Conservation (phyloP, 2,329 filamentous ascomycete genomes). For the Fusarium haematococcum region DNA sequence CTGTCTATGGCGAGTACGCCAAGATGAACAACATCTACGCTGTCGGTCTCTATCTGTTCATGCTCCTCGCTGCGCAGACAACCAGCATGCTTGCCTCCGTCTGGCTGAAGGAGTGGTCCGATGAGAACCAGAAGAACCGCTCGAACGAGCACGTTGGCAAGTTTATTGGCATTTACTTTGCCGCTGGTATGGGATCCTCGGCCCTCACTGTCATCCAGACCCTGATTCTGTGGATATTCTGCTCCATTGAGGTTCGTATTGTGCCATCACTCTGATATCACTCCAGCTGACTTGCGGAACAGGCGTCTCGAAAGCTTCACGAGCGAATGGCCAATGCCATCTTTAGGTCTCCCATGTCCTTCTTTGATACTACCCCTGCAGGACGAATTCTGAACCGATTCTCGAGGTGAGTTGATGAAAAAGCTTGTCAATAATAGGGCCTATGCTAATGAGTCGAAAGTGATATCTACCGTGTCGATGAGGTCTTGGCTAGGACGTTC, state of each 20-base stretch:
- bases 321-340: constrained; percentile 98
- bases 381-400: constrained; percentile 98
- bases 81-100: constrained; percentile 85
- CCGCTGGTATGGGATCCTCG: constrained; percentile 89
- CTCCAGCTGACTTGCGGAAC: constrained; percentile 24
- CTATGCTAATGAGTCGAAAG: constrained; percentile 53
- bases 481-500: constrained; percentile 95
- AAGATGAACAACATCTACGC: constrained; percentile 92
- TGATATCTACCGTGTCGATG: constrained; percentile 86
- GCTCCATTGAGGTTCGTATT: constrained; percentile 86
- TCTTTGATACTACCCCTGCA: constrained; percentile 96
- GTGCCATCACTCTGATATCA: too few relatives aligned
- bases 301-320: constrained; percentile 95
- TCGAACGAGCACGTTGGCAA: constrained; percentile 83
- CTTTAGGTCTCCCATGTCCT: constrained; percentile 97
- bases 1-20: constrained; percentile 92
- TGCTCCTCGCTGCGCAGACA: constrained; percentile 83
- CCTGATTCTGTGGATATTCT: constrained; percentile 98
- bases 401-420: constrained; percentile 74
- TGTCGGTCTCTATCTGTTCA: constrained; percentile 81
- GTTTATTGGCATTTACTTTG: constrained; percentile 96
- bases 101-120: constrained; percentile 95
- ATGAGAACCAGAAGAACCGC: constrained; percentile 76
- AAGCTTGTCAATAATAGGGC: not conserved
- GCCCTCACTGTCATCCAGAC: constrained; percentile 90